Evolutionary conservation across 1,284 basidiomycete genomes (phyloP).

Genomic region (Wallemia hederae): DNA sequence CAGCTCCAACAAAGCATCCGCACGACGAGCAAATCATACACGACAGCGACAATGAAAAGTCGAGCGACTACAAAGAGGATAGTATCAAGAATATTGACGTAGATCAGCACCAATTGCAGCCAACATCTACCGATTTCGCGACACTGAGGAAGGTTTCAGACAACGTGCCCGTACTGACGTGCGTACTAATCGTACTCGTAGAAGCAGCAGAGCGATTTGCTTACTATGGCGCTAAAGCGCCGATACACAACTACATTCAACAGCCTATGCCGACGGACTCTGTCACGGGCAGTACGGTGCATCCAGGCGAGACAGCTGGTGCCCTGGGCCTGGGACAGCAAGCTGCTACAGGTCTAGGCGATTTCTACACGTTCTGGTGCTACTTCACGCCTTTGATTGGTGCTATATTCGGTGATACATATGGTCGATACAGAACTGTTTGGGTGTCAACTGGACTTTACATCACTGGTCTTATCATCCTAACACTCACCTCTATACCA

Average conservation of each 20-base stretch:
- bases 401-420: background rate
- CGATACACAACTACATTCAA: background rate
- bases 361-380: background rate
- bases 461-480: background rate
- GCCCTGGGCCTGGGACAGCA: background rate
- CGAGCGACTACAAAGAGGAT: too few species aligned
- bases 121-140: background rate
- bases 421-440: background rate
- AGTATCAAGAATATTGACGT: too few species aligned
- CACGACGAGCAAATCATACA: too few species aligned
- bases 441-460: background rate
- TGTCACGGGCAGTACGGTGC: background rate
- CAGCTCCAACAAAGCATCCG: too few species aligned
- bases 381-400: background rate
- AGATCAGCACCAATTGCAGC: too few species aligned
- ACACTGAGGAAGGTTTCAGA: background rate
- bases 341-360: background rate
- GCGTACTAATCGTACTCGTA: background rate
- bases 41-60: too few species aligned
- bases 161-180: background rate
- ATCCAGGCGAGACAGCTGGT: background rate
- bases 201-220: background rate
- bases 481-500: background rate
- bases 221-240: background rate
- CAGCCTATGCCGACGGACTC: background rate